Base-by-base conservation (phyloP, 2,329 filamentous ascomycete genomes). In the Curvularia hawaiiensis region DNA sequence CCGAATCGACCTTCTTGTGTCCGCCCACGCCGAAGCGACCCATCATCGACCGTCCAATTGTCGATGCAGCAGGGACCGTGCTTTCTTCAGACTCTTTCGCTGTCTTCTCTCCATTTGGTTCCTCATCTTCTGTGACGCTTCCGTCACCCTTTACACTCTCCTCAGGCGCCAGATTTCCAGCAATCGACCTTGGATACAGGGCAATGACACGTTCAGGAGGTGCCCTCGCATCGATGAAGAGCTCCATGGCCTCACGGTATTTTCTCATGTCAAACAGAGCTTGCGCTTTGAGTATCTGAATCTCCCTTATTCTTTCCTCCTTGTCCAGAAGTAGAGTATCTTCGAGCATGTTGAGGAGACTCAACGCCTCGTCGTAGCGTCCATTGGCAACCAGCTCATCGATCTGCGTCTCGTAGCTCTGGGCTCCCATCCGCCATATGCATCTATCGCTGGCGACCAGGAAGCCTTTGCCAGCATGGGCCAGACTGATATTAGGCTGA, bases 341-440 rank as follows among this genome's bases (percentile, higher is more conserved):
- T 77, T 99, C 95, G 0, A 99, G 84, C 87, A 97, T 92, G 48
- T 85, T 84, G 7, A 98, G 80, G 9, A 99, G 80, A 70, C 92
- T 97, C 61, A 98, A 90, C 0, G 94, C 94, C 77, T 99, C 96
- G 67, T 99, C 94, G 53, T 93, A 91, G 59, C 86, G 85, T 10
- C 84, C 86, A 58, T 84, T 85, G 20, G 88, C 84, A 1, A 96
- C 87, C 26, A 99, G 83, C 63, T 95, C 87, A 58, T 92, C 86
- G 22, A 98, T 87, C 72, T 99, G 95, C 2, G 88, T 87, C 73
- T 97, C 91, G 71, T 99, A 99, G 64, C 93, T 90, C 38, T 93
- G 87, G 3, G 94, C 90, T 62, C 88, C 91, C 95, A 99, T 98
- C 67, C 95, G 90, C 95, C 95, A 99, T 38, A 99, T 90, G 33